Conservation (phyloP, 1,284 basidiomycete genomes). For the Bondarzewia mesenterica region DNA sequence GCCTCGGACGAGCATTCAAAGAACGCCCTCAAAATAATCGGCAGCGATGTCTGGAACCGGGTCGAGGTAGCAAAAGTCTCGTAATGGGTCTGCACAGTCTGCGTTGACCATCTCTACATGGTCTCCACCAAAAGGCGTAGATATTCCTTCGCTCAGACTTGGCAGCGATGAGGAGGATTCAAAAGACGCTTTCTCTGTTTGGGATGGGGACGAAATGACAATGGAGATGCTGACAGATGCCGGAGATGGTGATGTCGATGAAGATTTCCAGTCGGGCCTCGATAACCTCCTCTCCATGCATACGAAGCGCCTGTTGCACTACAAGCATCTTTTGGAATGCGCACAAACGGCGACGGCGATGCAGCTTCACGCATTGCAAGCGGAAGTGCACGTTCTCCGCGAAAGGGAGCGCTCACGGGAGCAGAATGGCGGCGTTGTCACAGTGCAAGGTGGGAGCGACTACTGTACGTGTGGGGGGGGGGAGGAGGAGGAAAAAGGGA, state of each 20-base stretch:
- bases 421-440: conserved; percentile 9
- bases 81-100: conserved; percentile 17
- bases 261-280: conserved; percentile 58
- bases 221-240: conserved; percentile 66
- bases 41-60: conserved; percentile 8
- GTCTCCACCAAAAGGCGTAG: conserved; percentile 8
- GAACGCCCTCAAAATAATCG: conserved; percentile 13
- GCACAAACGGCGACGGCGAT: conserved; percentile 68
- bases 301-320: conserved; percentile 56
- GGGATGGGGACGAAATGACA: conserved; percentile 35
- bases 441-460: conserved; percentile 25
- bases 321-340: conserved; percentile 68
- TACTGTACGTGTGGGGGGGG: conserved; percentile 57
- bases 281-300: conserved; percentile 50
- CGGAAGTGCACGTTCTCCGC: conserved; percentile 55
- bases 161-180: conserved; percentile 13
- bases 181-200: conserved; percentile 19
- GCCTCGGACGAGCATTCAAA: neutral
- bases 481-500: conserved; percentile 37
- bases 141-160: conserved; percentile 12
- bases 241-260: conserved; percentile 58
- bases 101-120: conserved; percentile 8
- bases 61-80: conserved; percentile 13
- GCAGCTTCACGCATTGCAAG: conserved; percentile 72
- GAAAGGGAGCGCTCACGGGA: conserved; percentile 26